Percentiles rank a stretch among this genome's conserved stretches.
These are phyloP conservation scores for Amorphotheca resinae DNA, from an alignment of 495 filamentous ascomycete genomes.

Conservation along the genomic window DNA sequence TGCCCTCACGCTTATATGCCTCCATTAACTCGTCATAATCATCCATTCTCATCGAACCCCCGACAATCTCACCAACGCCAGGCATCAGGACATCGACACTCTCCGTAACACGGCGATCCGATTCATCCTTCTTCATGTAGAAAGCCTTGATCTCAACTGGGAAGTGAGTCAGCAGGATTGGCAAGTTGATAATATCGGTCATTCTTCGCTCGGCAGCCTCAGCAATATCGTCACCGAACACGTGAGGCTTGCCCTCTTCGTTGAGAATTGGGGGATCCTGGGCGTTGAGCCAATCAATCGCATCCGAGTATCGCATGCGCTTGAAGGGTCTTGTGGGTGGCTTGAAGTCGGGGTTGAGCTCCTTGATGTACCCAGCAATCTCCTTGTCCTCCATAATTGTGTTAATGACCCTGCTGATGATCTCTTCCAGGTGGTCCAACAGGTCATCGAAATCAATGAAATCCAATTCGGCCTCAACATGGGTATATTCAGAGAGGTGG, in stretches of 20 bases:
- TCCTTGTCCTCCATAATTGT: constrained; percentile 58
- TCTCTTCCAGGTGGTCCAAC: constrained; percentile 75
- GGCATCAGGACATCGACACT: constrained; percentile 95
- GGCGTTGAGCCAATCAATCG: constrained; percentile 83
- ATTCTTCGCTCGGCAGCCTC: constrained; percentile 94
- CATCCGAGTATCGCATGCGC: constrained; percentile 90
- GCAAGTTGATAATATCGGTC: constrained; percentile 90
- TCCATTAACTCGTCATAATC: constrained; percentile 83
- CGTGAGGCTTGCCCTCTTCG: constrained; percentile 80
- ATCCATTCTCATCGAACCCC: constrained; percentile 93
- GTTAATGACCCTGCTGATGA: constrained; percentile 81
- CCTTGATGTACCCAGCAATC: constrained; percentile 55
- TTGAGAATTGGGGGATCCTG: constrained; percentile 70
- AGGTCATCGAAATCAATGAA: constrained; percentile 91
- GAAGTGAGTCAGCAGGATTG: constrained; percentile 96
- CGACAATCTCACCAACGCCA: constrained; percentile 93
- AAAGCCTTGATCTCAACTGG: constrained; percentile 97
- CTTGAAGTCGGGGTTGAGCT: constrained; percentile 82
- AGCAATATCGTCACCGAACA: constrained; percentile 95
- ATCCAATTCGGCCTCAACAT: constrained; percentile 93
- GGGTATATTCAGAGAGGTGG: constrained; percentile 92
- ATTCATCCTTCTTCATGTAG: constrained; percentile 91
- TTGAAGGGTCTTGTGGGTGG: constrained; percentile 75
- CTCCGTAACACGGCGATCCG: constrained; percentile 83
- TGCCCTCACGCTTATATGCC: constrained; percentile 78